Percentiles rank a stretch among this genome's conserved stretches.
Evolutionary conservation across 441 rosid species (phyloP).

Genomic region (Gossypium davidsonii): DNA sequence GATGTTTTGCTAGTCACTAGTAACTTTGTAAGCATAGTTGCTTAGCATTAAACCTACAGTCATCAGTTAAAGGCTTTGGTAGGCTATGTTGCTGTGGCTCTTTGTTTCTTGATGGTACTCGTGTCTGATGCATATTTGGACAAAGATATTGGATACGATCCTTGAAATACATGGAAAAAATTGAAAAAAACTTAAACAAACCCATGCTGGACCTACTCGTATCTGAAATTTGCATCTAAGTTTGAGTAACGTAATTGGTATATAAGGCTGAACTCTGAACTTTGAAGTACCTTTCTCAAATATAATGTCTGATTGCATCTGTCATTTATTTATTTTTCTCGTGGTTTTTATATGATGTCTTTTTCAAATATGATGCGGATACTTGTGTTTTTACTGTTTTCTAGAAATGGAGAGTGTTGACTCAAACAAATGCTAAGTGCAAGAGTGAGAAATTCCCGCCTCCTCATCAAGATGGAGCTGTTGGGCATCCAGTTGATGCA

Average conservation of each 20-base stretch:
- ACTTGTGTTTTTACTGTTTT: slow-evolving; percentile 1
- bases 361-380: not conserved
- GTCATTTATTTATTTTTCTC: not conserved
- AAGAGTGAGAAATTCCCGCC: slow-evolving; percentile 97
- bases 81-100: not conserved
- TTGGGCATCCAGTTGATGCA: slow-evolving; percentile 47
- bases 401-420: slow-evolving; percentile 63
- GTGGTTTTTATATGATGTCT: not conserved
- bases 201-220: not conserved
- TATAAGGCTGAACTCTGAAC: not conserved
- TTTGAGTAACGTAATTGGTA: not conserved
- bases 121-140: not conserved
- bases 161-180: not conserved
- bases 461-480: slow-evolving; percentile 87
- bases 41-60: not conserved
- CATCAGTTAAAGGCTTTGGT: not conserved
- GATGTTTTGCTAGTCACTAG: not conserved
- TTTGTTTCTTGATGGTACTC: not conserved
- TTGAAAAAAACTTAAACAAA: not conserved
- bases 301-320: not conserved
- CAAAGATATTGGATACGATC: not conserved
- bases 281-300: not conserved
- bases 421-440: slow-evolving; percentile 60
- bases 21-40: not conserved
- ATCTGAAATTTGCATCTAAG: not conserved